Base-by-base conservation (phyloP, 495 filamentous ascomycete genomes). In the Aspergillus kassunensis region DNA sequence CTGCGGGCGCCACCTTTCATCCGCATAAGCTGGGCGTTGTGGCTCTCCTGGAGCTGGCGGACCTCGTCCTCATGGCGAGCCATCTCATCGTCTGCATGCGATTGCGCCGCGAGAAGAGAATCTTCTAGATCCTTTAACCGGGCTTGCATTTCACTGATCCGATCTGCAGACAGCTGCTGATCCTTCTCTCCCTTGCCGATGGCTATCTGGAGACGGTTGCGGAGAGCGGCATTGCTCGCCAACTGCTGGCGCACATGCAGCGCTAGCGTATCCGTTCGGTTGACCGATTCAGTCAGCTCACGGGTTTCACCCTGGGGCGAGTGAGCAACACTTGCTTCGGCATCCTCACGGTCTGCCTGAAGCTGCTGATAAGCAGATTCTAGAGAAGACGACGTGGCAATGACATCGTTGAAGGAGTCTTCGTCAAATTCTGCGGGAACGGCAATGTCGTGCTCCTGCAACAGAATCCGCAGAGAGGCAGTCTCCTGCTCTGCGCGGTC, bases 401-500 rank as follows among this genome's bases (percentile, higher is more conserved):
- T 75, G 4, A 76, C 67, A 15, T 74, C 72, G 21, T 67, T 74
- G 11, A 81, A 68, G 29, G 75, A 76, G 7, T 83, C 67, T 15
- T 63, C 54, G 9, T 65, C 64, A 31, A 71, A 54, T 19, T 68
- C 69, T 29, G 79, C 74, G 1, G 80, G 83, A 21, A 88, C 78
- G 18, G 86, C 69, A 44, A 91, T 91, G 64, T 96, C 92, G 57
- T 91, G 89, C 67, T 96, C 91, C 61, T 88, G 77, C 15, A 98
- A 80, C 19, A 98, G 77, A 20, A 69, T 79, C 20, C 91, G 83
- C 25, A 98, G 72, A 21, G 87, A 89, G 25, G 77, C 72, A 11
- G 92, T 96, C 72, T 98, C 95, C 63, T 93, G 87, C 67, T 96
- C 88, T 4, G 93, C 90, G 54, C 91, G 88, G 63, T 98, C 95